Evolutionary conservation across 2,329 filamentous ascomycete species (phyloP), one percentile per base, ranked within the genome.

Genomic region (Amphichorda felina): DNA sequence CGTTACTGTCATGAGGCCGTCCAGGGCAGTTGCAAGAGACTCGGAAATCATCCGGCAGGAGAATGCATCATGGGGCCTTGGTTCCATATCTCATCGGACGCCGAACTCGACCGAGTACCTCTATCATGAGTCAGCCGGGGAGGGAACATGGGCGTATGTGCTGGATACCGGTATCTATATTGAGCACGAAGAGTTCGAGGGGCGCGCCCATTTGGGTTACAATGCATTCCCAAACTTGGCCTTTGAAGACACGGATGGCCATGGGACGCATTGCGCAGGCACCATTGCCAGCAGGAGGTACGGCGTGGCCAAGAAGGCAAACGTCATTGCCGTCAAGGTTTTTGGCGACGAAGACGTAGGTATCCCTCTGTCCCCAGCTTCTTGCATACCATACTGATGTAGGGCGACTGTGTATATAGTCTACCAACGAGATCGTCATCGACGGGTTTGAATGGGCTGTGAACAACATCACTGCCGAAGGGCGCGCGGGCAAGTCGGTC

Each of bases 101-200:
- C 44, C 50, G 15, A 51, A 51, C 22, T 50, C 43, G 8, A 52
- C 36, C 10, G 42, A 51, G 33, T 69, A 68, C 42, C 40, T 50
- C 19, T 68, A 66, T 45, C 59, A 67, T 40, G 38, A 43, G 6
- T 54, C 46, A 14, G 60, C 61, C 14, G 65, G 65, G 10, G 38
- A 47, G 9, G 56, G 51, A 21, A 60, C 53, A 34, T 72, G 60
- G 40, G 55, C 63, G 33, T 76, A 75, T 46, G 52, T 76, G 35
- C 52, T 75, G 37, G 72, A 76, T 48, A 72, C 66, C 0, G 71
- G 72, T 25, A 64, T 75, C 35, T 57, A 59, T 29, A 59, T 52
- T 14, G 38, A 49, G 5, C 70, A 76, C 44, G 24, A 48, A 36
- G 55, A 66, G 30, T 68, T 68, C 32, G 58, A 57, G 32, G 58